Base-by-base conservation (phyloP, 164 flowering plant species). In the Saururus chinensis region DNA sequence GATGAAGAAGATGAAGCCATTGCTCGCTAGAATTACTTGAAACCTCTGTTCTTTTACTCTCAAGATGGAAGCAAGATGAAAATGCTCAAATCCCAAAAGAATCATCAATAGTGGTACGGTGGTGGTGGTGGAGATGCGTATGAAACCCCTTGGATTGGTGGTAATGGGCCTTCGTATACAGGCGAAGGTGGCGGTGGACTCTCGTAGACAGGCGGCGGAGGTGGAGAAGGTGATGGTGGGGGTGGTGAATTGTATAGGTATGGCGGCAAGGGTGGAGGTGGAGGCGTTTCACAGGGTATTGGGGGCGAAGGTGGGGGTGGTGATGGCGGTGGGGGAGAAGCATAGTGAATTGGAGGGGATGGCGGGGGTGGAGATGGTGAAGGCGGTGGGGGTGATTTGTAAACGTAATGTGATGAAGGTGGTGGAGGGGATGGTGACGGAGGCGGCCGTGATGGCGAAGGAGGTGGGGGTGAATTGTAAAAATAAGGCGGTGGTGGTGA, bases 111-210 rank as follows among this genome's bases (percentile, higher is more conserved):
- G 49, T 45, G 11, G 49, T 74, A 79, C 66, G 85, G 84, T 52
- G 89, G 85, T 51, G 89, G 89, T 17, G 89, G 86, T 57, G 88
- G 88, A 30, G 88, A 86, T 13, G 86, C 81, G 49, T 86, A 86
- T 59, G 87, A 72, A 21, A 86, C 76, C 66, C 89, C 89, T 25
- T 61, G 1, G 21, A 84, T 57, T 1, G 92, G 87, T 20, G 92
- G 87, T 72, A 86, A 76, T 59, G 92, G 92, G 45, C 89, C 92
- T 53, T 78, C 83, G 20, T 79, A 84, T 51, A 75, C 79, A 1
- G 86, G 89, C 30, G 88, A 60, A 19, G 80, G 80, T 20, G 79
- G 76, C 11, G 71, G 74, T 3, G 75, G 72, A 14, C 64, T 70
- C 19, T 74, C 66, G 20, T 70, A 60, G 22, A 65, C 20, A 21